Evolutionary conservation across 2,329 filamentous ascomycete genomes (phyloP).

Genomic region (Didymella pinodella): DNA sequence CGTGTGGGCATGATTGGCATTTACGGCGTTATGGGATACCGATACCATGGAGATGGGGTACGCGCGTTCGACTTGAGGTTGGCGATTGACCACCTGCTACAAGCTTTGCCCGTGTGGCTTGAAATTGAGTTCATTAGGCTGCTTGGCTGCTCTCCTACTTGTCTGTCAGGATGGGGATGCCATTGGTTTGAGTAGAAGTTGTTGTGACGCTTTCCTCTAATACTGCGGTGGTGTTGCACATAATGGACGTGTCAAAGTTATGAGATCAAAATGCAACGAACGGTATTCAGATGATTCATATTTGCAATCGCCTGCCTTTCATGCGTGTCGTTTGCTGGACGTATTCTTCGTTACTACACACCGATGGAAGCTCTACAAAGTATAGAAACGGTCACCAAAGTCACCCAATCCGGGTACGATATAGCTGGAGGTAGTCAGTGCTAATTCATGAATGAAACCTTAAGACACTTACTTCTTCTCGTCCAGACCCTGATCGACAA

Average conservation of each 20-base stretch:
- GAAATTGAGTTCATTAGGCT: neutral
- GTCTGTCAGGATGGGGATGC: neutral
- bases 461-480: conserved; percentile 83
- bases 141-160: neutral
- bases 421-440: conserved; percentile 68
- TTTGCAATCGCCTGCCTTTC: neutral
- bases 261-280: neutral
- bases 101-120: conserved; percentile 16
- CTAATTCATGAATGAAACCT: neutral
- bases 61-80: conserved; percentile 15
- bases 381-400: conserved; percentile 96
- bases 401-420: conserved; percentile 94
- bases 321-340: neutral
- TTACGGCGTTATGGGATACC: conserved; percentile 40
- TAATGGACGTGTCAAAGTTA: neutral
- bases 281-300: neutral
- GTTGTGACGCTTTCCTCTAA: neutral
- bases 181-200: neutral
- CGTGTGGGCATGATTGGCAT: conserved; percentile 27
- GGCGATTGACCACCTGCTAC: conserved; percentile 7
- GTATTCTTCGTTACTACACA: neutral
- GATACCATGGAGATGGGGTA: conserved; percentile 31
- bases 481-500: conserved; percentile 94
- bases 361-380: conserved; percentile 64
- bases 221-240: neutral